These are phyloP conservation scores for Cotoneaster glaucophyllus DNA, from an alignment of 306 rosid genomes.

Conservation along the genomic window DNA sequence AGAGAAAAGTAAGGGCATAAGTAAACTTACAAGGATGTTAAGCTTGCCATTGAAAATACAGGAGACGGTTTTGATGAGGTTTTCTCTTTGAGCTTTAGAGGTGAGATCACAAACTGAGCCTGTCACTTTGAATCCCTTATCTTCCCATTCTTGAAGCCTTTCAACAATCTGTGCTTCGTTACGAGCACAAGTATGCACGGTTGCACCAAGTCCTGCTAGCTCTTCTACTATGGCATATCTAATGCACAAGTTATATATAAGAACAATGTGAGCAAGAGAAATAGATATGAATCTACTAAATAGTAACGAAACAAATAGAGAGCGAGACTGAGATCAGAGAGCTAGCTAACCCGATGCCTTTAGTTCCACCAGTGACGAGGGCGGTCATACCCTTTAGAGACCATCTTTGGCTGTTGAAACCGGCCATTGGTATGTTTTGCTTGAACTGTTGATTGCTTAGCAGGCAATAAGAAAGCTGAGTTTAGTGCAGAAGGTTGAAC, in stretches of 20 bases:
- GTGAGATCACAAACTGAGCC: constrained; percentile 38
- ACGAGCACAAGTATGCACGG: constrained; percentile 38
- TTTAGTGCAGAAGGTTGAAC: background rate
- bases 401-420: constrained; percentile 31
- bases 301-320: background rate
- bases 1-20: background rate
- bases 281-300: too few relatives aligned
- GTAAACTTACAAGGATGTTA: constrained; percentile 36
- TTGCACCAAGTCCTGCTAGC: constrained; percentile 39
- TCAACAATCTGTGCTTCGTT: constrained; percentile 22
- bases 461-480: background rate
- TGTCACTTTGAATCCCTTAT: constrained; percentile 32
- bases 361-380: constrained; percentile 46
- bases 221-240: constrained; percentile 49
- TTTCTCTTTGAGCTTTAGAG: constrained; percentile 22
- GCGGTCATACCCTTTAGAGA: constrained; percentile 48
- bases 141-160: constrained; percentile 32
- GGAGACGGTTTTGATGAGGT: constrained; percentile 26
- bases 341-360: constrained; percentile 27
- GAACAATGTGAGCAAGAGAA: background rate
- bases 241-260: background rate
- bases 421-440: background rate
- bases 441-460: background rate
- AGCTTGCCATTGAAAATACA: constrained; percentile 37
- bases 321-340: background rate